phyloP scores from a whole-genome alignment of 495 filamentous ascomycete species.

The Aspergillus haitiensis region DNA sequence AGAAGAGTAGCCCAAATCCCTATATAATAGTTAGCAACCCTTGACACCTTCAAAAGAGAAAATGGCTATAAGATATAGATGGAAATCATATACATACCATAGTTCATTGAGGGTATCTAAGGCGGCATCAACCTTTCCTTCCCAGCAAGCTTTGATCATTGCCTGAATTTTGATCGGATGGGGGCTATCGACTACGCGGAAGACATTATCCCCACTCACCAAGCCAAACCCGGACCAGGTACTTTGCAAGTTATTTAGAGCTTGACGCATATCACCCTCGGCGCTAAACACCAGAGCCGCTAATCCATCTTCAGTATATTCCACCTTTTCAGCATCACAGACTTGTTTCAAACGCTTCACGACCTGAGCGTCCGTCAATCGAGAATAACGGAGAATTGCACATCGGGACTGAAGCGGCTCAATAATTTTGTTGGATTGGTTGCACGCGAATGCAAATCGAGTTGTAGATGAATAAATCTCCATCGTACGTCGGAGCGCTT shows the following conservation, averaged over 20 bases:
- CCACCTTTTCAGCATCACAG: conserved; percentile 80
- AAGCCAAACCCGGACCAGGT: conserved; percentile 96
- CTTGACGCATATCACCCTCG: conserved; percentile 98
- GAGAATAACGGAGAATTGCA: conserved; percentile 91
- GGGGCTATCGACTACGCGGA: conserved; percentile 94
- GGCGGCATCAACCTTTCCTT: conserved; percentile 83
- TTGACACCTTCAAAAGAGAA: not conserved
- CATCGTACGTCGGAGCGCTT: conserved; percentile 95
- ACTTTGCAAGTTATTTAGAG: conserved; percentile 97
- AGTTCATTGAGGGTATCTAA: conserved; percentile 86
- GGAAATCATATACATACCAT: conserved; percentile 54
- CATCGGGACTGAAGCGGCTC: conserved; percentile 96
- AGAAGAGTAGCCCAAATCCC: conserved; percentile 84
- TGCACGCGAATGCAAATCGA: conserved; percentile 97
- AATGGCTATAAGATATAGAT: not conserved
- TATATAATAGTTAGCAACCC: conserved; percentile 24
- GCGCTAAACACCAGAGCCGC: conserved; percentile 95
- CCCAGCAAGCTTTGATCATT: conserved; percentile 95
- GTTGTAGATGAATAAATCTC: conserved; percentile 98
- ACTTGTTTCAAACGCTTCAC: conserved; percentile 89
- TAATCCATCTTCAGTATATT: conserved; percentile 90
- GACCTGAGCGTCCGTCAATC: conserved; percentile 88
- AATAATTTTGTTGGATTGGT: conserved; percentile 99
- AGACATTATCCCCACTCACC: conserved; percentile 96
- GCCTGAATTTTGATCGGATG: conserved; percentile 98